Base-by-base conservation (phyloP, 257 asterid genomes). In the Cruciata laevipes region DNA sequence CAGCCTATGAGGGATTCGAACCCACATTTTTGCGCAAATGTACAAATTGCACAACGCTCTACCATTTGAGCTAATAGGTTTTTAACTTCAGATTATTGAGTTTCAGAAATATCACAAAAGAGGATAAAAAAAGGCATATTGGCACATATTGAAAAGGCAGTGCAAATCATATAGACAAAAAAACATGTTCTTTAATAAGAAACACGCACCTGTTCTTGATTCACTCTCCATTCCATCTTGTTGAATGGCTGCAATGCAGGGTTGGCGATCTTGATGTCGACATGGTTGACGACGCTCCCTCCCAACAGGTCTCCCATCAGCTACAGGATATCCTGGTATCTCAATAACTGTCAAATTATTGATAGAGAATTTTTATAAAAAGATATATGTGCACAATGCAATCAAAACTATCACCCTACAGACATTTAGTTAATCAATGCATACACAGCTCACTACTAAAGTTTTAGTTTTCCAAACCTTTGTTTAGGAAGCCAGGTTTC, bases 261-360 rank as follows among this genome's bases (percentile, higher is more conserved):
- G 65, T 69, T 73, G 35, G 74, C 68, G 38, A 70, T 52, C 20
- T n/a, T 53, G 13, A 79, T 67, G n/a, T n/a, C n/a, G n/a, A n/a
- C 95, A 90, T 24, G 87, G 90, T 56, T 88, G 95, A 8, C 89
- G 95, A 1, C 35, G 83, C 69, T 84, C 76, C 74, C 90, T 84
- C 42, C 8, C 63, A 52, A 83, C 80, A 0, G 96, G 92, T 72
- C 87, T 82, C 69, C 96, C 94, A 64, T 88, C 92, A 49, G 87
- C 85, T 74, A 85, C 86, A 72, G 80, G 51, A 60, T 69, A 44
- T 5, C 67, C 67, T 69, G 67, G 17, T 25, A 69, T 42, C 21
- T 37, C 58, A 69, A 60, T 7, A 60, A 53, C 49, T 32, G 40
- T 53, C 63, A 53, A 52, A 67, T 32, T 12, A 67, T 33, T 21